Base-by-base conservation (phyloP, 192 early-diverging fungal genomes). In the Martensiomyces pterosporus region DNA sequence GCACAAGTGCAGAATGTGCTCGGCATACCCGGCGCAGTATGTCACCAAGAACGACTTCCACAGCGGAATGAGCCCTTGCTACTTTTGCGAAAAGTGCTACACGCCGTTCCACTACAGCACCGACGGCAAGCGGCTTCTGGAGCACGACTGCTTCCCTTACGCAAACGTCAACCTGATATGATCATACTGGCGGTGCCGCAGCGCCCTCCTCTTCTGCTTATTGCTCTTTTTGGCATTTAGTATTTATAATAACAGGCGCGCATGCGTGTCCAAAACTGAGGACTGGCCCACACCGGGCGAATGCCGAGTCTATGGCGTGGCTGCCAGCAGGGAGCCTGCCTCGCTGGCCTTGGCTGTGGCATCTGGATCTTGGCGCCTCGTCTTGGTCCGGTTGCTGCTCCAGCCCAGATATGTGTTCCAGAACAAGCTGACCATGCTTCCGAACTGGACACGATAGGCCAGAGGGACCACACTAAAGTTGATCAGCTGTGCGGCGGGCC, bases 361-460 rank as follows among this genome's bases (percentile, higher is more conserved):
- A n/a, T n/a, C n/a, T n/a, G n/a, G n/a, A n/a, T n/a, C 4, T 3
- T 1, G 16, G 15, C 39, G 39, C 15, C 29, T 24, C 26, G 26
- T 18, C 21, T 43, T 43, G 9, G 44, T 27, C 2, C 39, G 55
- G 18, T 68, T 79, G 47, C 70, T 85, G 9, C 70, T 47, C 74
- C 79, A 83, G 55, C 86, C 81, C 32, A 88, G 51, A 44, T 86
- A 88, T 2, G 75, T 65, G 50, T 85, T 84, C 86, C 86, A 88
- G n/a, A 82, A 63, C 24, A 88, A 72, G 10, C 83, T 79, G 24
- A 85, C 63, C 8, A 68, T 52, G 53, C 82, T 83, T 13, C 80
- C 80, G 61, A 88, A 84, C 4, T 79, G 86, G 18, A 88, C 55
- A 12, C 85, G 70, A 49, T 80, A 83, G 12, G 59, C 55, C 15